Conservation (phyloP, 2,329 filamentous ascomycete species). For the Colletotrichum caudatum region DNA sequence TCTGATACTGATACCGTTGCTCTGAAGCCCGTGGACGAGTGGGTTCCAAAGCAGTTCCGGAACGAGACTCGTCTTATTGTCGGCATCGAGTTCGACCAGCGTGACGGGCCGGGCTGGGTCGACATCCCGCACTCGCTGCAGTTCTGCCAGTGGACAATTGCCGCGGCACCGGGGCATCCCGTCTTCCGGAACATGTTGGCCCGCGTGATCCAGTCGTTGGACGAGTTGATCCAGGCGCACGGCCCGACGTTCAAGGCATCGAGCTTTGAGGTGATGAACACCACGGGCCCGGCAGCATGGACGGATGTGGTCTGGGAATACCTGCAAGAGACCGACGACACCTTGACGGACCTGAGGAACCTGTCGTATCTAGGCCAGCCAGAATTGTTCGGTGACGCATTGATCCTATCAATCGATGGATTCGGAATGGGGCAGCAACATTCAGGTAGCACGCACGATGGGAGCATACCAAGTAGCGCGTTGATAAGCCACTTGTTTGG, state of each 20-base stretch:
- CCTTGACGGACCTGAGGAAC: slow-evolving; percentile 25
- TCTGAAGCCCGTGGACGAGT: slow-evolving; percentile 59
- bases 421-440: slow-evolving; percentile 9
- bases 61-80: slow-evolving; percentile 46
- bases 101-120: slow-evolving; percentile 45
- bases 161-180: slow-evolving; percentile 49
- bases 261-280: slow-evolving; percentile 49
- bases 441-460: slow-evolving; percentile 7
- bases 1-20: slow-evolving; percentile 71
- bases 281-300: slow-evolving; percentile 49
- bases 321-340: slow-evolving; percentile 44
- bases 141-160: slow-evolving; percentile 54
- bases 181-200: slow-evolving; percentile 47
- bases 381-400: neutral
- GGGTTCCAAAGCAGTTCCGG: slow-evolving; percentile 44
- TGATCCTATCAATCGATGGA: slow-evolving; percentile 1
- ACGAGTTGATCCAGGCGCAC: slow-evolving; percentile 25
- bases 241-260: slow-evolving; percentile 39
- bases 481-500: slow-evolving; percentile 7
- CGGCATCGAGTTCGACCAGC: slow-evolving; percentile 51
- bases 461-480: neutral
- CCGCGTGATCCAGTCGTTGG: slow-evolving; percentile 43
- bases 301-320: slow-evolving; percentile 50
- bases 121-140: slow-evolving; percentile 48
- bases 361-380: neutral